A percentile compares a stretch with the other conserved stretches of the same genome.
These are phyloP conservation scores for Aspergillus tanneri DNA, from an alignment of 2,329 filamentous ascomycete species.

Conservation along the genomic window DNA sequence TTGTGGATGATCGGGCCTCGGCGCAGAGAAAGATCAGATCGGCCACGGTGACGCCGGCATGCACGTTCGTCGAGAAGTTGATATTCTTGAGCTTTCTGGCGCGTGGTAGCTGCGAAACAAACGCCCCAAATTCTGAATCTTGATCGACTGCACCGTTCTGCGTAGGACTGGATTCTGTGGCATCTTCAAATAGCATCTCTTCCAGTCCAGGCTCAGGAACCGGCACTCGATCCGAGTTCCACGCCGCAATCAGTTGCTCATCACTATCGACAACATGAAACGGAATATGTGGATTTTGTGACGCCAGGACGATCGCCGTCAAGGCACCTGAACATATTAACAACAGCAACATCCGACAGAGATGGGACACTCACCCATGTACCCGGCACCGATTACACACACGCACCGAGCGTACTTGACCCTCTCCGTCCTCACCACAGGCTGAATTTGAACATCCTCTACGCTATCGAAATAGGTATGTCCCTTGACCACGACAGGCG, in stretches of 20 bases:
- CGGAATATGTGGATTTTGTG: conserved; percentile 27
- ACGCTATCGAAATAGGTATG: conserved; percentile 21
- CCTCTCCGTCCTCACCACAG: not conserved
- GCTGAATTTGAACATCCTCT: conserved; percentile 4
- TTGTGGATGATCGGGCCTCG: conserved; percentile 1
- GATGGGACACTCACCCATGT: conserved; percentile 20
- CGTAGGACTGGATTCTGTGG: not conserved
- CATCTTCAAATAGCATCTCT: conserved; percentile 21
- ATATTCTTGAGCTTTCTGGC: conserved; percentile 17
- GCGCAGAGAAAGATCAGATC: conserved; percentile 22
- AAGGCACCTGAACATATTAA: conserved; percentile 16
- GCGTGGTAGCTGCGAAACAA: not conserved
- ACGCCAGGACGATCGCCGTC: conserved; percentile 26
- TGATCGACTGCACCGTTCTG: not conserved
- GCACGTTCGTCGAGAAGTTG: conserved; percentile 21
- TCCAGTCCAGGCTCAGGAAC: conserved; percentile 30
- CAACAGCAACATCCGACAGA: not conserved
- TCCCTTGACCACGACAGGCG: conserved; percentile 19
- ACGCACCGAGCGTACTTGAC: conserved; percentile 21
- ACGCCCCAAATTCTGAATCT: not conserved
- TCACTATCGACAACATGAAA: conserved; percentile 30
- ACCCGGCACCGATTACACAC: conserved; percentile 28
- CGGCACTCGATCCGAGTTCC: conserved; percentile 29
- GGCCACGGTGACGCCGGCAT: conserved; percentile 16
- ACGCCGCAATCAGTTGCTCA: conserved; percentile 22